A percentile compares a stretch with the other conserved stretches of the same genome.
phyloP scores from a whole-genome alignment of 2,329 filamentous ascomycete genomes.

The Thelonectria blattea region DNA sequence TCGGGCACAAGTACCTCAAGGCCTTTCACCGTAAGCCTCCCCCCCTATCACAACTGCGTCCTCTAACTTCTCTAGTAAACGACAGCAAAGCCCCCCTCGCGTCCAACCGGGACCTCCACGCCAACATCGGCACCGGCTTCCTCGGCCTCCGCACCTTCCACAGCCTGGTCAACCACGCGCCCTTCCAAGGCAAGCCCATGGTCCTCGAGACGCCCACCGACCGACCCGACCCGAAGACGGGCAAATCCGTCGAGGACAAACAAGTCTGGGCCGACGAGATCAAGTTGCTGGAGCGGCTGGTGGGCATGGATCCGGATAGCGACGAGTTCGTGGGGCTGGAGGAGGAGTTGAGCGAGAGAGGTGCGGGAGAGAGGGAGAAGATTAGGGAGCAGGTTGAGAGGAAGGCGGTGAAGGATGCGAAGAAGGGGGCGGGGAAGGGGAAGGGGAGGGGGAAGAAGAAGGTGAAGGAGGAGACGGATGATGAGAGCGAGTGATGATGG shows the following conservation, averaged over 20 bases:
- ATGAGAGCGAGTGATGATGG: conserved; percentile 41
- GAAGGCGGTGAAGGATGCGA: conserved; percentile 67
- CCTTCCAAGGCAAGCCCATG: conserved; percentile 83
- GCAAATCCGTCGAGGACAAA: conserved; percentile 77
- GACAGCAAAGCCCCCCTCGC: conserved; percentile 90
- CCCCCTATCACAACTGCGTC: no score
- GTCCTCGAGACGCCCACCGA: conserved; percentile 97
- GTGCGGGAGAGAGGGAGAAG: conserved; percentile 73
- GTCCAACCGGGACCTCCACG: conserved; percentile 87
- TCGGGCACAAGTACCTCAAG: conserved; percentile 80
- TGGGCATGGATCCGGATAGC: conserved; percentile 81
- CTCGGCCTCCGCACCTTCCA: conserved; percentile 90
- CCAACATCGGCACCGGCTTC: conserved; percentile 95
- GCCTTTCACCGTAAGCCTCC: conserved; percentile 70
- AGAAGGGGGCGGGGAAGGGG: conserved; percentile 37
- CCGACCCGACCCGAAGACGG: conserved; percentile 62
- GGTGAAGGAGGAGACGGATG: conserved; percentile 40
- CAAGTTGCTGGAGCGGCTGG: conserved; percentile 86
- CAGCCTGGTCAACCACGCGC: conserved; percentile 81
- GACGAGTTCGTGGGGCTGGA: conserved; percentile 74
- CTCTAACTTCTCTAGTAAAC: conserved; percentile 63
- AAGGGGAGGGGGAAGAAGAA: conserved; percentile 46
- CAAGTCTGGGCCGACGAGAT: conserved; percentile 92
- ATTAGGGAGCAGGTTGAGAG: conserved; percentile 81
- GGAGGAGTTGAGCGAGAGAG: conserved; percentile 68